A percentile compares a stretch with the other conserved stretches of the same genome.
Conservation (phyloP, 2,329 filamentous ascomycete genomes). For the Byssochlamys sp. region DNA sequence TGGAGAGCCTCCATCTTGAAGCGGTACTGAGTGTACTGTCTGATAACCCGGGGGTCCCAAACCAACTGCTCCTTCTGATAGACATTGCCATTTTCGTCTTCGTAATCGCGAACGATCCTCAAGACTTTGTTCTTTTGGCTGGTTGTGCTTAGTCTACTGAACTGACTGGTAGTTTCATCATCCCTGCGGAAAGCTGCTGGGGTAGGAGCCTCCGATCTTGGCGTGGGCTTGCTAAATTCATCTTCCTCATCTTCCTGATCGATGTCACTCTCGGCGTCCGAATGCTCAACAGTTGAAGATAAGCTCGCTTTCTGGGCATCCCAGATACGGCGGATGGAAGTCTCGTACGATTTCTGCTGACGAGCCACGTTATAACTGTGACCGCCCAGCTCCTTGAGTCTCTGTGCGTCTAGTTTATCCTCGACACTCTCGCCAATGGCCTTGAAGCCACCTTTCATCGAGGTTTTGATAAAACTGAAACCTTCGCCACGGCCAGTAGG, state of each 20-base stretch:
- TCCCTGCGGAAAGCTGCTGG: slow-evolving; percentile 45
- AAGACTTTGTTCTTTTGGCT: slow-evolving; percentile 61
- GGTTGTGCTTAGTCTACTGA: slow-evolving; percentile 60
- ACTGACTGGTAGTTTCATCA: slow-evolving; percentile 73
- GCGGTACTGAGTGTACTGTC: slow-evolving; percentile 73
- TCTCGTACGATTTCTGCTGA: slow-evolving; percentile 84
- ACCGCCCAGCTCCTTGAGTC: slow-evolving; percentile 59
- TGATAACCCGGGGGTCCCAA: slow-evolving; percentile 75
- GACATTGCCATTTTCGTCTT: slow-evolving; percentile 55
- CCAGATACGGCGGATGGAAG: slow-evolving; percentile 88
- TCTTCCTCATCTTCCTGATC: slow-evolving; percentile 40
- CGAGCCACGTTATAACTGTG: slow-evolving; percentile 96
- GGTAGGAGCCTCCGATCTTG: slow-evolving; percentile 57
- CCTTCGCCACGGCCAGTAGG: slow-evolving; percentile 86
- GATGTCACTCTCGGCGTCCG: slow-evolving; percentile 61
- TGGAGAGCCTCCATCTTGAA: slow-evolving; percentile 61
- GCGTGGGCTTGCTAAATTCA: slow-evolving; percentile 46
- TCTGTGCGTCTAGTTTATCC: slow-evolving; percentile 73
- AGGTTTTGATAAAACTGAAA: slow-evolving; percentile 94
- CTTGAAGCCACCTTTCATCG: slow-evolving; percentile 97
- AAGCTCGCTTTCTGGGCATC: slow-evolving; percentile 72
- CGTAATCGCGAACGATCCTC: slow-evolving; percentile 62
- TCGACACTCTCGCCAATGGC: slow-evolving; percentile 80
- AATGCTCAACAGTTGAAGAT: slow-evolving; percentile 62
- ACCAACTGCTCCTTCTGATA: slow-evolving; percentile 52